Conservation (phyloP, 2,329 filamentous ascomycete genomes). For the Penicillium sumatraense region DNA sequence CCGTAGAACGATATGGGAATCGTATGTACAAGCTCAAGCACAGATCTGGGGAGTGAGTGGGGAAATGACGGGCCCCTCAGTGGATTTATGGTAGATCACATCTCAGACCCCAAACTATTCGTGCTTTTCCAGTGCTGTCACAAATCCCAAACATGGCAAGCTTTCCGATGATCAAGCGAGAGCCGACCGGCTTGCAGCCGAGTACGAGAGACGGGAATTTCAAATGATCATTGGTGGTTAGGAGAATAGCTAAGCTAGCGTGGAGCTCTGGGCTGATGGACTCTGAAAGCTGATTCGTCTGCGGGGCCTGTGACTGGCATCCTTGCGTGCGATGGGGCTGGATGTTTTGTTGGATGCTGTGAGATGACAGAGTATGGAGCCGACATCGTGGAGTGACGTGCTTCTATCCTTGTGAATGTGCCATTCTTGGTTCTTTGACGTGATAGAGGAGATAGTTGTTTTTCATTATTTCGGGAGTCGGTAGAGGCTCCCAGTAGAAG, state of each 20-base stretch:
- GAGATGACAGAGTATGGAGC: background rate
- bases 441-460: background rate
- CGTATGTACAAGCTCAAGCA: too few relatives aligned
- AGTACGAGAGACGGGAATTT: background rate
- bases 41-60: background rate
- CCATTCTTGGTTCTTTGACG: background rate
- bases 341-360: background rate
- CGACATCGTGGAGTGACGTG: background rate
- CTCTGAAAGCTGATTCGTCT: background rate
- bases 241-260: background rate
- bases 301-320: background rate
- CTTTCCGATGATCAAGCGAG: constrained; percentile 11
- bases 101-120: background rate
- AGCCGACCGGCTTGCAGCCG: constrained; percentile 19
- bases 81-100: constrained; percentile 5
- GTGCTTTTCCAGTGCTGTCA: background rate
- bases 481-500: too few relatives aligned
- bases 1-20: too few relatives aligned
- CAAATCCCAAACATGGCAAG: background rate
- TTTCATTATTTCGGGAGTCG: too few relatives aligned
- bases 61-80: background rate
- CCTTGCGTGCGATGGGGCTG: background rate
- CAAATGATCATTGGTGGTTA: background rate
- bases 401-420: background rate
- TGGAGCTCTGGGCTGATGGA: background rate